Percentiles rank a stretch among this genome's conserved stretches.
Evolutionary conservation across 1,284 basidiomycete species (phyloP).

Genomic region (Marasmius fiardii): DNA sequence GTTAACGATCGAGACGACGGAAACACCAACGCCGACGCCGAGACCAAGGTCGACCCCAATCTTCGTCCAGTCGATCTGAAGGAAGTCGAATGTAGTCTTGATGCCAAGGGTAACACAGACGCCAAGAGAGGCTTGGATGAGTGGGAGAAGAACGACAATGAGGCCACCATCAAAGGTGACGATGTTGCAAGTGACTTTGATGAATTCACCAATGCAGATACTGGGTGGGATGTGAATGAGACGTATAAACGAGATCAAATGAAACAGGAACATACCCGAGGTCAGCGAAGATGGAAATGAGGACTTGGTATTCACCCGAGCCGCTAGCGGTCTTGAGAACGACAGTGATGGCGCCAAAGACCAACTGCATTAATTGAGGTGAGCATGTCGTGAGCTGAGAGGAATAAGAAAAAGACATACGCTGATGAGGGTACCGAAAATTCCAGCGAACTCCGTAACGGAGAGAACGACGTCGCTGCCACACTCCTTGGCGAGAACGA

Average conservation of each 20-base stretch:
- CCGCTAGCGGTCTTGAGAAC: background rate
- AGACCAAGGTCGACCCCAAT: background rate
- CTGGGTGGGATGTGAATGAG: background rate
- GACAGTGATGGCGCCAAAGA: background rate
- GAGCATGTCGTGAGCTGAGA: background rate
- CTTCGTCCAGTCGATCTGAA: background rate
- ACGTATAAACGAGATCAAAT: background rate
- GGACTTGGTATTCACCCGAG: background rate
- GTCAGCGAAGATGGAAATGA: slow-evolving; percentile 4
- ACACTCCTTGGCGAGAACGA: background rate
- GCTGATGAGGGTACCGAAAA: slow-evolving; percentile 1
- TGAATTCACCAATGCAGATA: background rate
- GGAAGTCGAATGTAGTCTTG: background rate
- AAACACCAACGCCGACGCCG: background rate
- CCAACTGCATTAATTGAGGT: background rate
- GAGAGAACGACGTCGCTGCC: background rate
- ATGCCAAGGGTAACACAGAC: background rate
- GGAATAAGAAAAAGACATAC: background rate
- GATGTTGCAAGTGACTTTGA: background rate
- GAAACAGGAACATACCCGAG: background rate
- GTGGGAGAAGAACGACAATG: background rate
- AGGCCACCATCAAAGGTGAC: background rate
- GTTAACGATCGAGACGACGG: background rate
- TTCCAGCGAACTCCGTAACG: background rate
- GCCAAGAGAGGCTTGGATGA: background rate